Evolutionary conservation across 805 yeast genomes (phyloP), one percentile per base, ranked within the genome.

Genomic region (Schwanniomyces polymorphus): DNA sequence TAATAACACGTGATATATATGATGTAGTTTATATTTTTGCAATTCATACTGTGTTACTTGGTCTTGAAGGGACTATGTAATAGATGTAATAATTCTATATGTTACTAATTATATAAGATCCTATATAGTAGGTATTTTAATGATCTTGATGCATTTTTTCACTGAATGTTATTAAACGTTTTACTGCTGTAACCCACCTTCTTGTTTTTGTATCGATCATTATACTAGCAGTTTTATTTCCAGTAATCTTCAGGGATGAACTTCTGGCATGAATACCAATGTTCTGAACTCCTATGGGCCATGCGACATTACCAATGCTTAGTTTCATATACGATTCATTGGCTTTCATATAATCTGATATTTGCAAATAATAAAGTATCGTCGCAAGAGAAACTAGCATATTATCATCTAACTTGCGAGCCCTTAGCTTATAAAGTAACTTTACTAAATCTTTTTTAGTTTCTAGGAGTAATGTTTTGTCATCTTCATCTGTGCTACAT

Each of bases 271-370:
- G 97, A 48, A 90, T 88, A 42, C 94, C 90, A 12, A 90, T 86
- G 47, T 80, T 80, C 7, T 82, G 72, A 11, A 90, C 87, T 25
- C 97, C 97, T 53, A 89, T 86, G 2, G 97, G 97, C 96, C 96
- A 90, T 4, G 94, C 91, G 2, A 86, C 89, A 55, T 88, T 88
- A 1, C 97, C 97, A 14, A 90, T 85, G 58, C 92, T 85, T 47
- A 90, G 67, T 51, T 85, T 79, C 72, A 89, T 68, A 56, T 90
- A 90, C 23, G 83, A 73, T 56, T 88, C 88, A 49, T 79, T 79
- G 4, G 92, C 89, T 43, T 67, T 67, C 31, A 61, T 59, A 53
- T 63, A 82, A 29, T 82, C 76, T 12, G 62, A 57, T 9, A 66
- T 58, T 62, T 89, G 96, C n/a, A 87, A 45, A 55, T 84, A 75